Base-by-base conservation (phyloP, 768 basidiomycete species). In the Ramaria sp. region DNA sequence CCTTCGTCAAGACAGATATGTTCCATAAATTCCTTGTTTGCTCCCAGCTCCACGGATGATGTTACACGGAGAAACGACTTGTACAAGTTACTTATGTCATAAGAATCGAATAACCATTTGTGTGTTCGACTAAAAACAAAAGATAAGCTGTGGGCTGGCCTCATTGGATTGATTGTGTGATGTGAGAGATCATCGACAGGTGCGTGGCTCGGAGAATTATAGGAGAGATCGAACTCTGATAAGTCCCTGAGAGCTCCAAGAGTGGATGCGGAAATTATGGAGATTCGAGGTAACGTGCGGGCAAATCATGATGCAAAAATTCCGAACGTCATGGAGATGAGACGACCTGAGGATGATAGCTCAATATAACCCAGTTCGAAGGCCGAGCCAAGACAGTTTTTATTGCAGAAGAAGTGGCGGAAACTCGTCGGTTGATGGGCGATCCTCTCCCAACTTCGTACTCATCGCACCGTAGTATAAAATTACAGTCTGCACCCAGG, bases 231-330 rank as follows among this genome's bases (percentile, higher is more conserved):
- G 10, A 33, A 54, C 53, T 42, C 37, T 51, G 42, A 33, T 24
- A 54, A 24, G 51, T 31, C 30, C 33, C 57, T 49, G 30, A 38
- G 33, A 27, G 57, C 33, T 11, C 10, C n/a, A 33, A n/a, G n/a
- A 19, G 33, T 41, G 49, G 22, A 51, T 51, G 53, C 31, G 43
- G 50, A 45, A 45, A 53, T 53, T n/a, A 22, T 46, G 51, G 51
- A 39, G 42, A 38, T 30, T 53, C 20, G 30, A 45, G 47, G 45
- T 34, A 41, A 15, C 30, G 22, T 30, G 42, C 42, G n/a, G 42
- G 9, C 42, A 43, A 43, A 37, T 37, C 34, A 37, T 37, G 34
- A 43, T 43, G 42, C 7, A 43, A 43, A 43, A 43, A 43, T n/a
- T 9, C 42, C 13, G n/a, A 43, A 19, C 20, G 42, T 43, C 42